phyloP scores from a whole-genome alignment of 164 flowering plant genomes.

The Warburgia ugandensis region DNA sequence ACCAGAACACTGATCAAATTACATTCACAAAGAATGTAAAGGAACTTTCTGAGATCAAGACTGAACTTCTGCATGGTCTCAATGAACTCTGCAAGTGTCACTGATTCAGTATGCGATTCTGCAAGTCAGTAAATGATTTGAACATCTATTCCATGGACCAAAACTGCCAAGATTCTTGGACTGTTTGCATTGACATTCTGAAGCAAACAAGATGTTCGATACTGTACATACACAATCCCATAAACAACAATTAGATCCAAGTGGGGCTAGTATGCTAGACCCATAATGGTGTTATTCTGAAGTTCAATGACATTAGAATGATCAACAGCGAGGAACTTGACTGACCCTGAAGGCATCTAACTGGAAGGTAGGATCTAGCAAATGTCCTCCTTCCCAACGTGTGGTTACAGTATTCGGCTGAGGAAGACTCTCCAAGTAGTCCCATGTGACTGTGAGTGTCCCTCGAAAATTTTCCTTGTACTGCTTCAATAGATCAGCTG shows the following conservation, averaged over 20 bases:
- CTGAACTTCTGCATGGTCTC: conserved; percentile 71
- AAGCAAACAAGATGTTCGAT: conserved; percentile 88
- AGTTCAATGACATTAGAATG: no score
- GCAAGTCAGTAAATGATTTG: conserved; percentile 92
- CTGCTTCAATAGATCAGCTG: conserved; percentile 83
- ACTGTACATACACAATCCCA: conserved; percentile 50
- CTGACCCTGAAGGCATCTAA: conserved; percentile 93
- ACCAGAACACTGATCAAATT: conserved; percentile 4
- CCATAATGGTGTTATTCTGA: no score
- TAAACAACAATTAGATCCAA: no score
- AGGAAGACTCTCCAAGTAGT: conserved; percentile 81
- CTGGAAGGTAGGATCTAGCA: conserved; percentile 85
- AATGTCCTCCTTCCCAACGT: conserved; percentile 93
- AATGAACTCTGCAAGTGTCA: conserved; percentile 77
- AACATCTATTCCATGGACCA: conserved; percentile 98
- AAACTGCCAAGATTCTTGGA: conserved; percentile 75
- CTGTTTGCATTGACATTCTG: conserved; percentile 87
- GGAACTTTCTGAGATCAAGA: no score
- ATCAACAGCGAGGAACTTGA: no score
- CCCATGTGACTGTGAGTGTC: conserved; percentile 83
- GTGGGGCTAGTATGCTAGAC: background rate
- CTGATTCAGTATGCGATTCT: conserved; percentile 91
- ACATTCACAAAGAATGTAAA: no score
- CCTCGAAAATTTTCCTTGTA: conserved; percentile 87
- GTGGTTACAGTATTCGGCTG: conserved; percentile 94